Base-by-base conservation (phyloP, 495 filamentous ascomycete species). In the Aspergillus homomorphus region DNA sequence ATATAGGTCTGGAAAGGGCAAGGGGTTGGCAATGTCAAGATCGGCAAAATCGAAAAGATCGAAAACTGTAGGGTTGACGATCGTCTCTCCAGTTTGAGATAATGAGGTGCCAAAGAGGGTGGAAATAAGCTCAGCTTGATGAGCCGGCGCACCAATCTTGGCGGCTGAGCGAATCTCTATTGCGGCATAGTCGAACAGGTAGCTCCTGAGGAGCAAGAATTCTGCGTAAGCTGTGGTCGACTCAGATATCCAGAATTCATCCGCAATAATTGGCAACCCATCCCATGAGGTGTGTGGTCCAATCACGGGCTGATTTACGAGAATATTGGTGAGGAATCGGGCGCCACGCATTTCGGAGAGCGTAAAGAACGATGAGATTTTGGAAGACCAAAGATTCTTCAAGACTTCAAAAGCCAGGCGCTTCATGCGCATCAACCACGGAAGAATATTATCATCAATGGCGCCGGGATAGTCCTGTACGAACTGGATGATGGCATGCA, bases 21-120 rank as follows among this genome's bases (percentile, higher is more conserved):
- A 66, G 41, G 77, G 61, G 59, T 79, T 79, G 2, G 75, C 63
- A 44, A 85, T 77, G 44, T 92, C 85, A 8, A 90, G 70, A 55
- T 92, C 87, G 28, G 91, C 79, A 56, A 98, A 96, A 72, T 98
- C 95, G 56, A 96, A 91, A 20, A 97, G 82, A 61, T 97, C 95
- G 70, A 97, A 95, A 15, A 98, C 81, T 6, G 87, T 89, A 4
- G 86, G 81, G 54, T 89, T 88, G 15, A 72, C 66, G 24, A 86
- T 63, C n/a, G 81, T 75, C 43, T 87, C 81, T 9, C 85, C 83
- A 30, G 82, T 81, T 0, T 88, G 83, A 23, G 82, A 56, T 5
- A 77, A 77, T 6, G 91, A 89, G 57, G 81, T 84, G 22, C 95
- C 95, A 20, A 90, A 81, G 33, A 98, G 75, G 0, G 89, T 87